Percentiles rank a stretch among this genome's conserved stretches.
Conservation (phyloP, 495 filamentous ascomycete genomes). For the Penicillium malachiteum region DNA sequence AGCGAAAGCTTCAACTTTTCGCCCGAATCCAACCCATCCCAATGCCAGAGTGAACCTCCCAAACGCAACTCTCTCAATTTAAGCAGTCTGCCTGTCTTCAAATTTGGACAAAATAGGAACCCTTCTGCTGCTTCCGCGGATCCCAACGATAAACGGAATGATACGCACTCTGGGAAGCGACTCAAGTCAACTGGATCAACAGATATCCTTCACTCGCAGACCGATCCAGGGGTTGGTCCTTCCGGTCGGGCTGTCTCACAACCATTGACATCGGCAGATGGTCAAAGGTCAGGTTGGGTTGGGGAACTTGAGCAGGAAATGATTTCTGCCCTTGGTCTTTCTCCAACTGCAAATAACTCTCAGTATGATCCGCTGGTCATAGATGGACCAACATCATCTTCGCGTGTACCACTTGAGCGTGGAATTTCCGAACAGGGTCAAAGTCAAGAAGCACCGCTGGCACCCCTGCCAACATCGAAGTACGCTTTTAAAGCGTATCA, state of each 20-base stretch:
- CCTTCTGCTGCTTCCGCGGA: not conserved
- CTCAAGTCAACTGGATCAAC: conserved; percentile 7
- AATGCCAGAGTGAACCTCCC: conserved; percentile 15
- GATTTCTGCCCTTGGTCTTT: conserved; percentile 28
- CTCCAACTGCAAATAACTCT: conserved; percentile 18
- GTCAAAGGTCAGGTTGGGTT: conserved; percentile 5
- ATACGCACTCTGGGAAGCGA: conserved; percentile 8
- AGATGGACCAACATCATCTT: not conserved
- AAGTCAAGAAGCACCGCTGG: not conserved
- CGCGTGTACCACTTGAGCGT: not conserved
- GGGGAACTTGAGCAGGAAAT: conserved; percentile 25
- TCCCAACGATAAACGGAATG: not conserved
- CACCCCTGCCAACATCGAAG: not conserved
- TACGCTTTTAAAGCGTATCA: not conserved
- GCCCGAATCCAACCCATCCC: conserved; percentile 11
- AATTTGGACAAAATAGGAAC: conserved; percentile 13
- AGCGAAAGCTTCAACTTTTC: conserved; percentile 19
- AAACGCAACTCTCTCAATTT: conserved; percentile 24
- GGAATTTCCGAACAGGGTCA: not conserved
- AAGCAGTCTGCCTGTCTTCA: conserved; percentile 28
- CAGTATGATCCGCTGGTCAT: not conserved
- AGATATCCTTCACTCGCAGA: conserved; percentile 4
- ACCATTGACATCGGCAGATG: not conserved
- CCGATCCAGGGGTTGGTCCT: not conserved
- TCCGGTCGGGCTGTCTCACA: not conserved